Evolutionary conservation across 75 land plant species (phyloP).

Genomic region (Picea glauca): DNA sequence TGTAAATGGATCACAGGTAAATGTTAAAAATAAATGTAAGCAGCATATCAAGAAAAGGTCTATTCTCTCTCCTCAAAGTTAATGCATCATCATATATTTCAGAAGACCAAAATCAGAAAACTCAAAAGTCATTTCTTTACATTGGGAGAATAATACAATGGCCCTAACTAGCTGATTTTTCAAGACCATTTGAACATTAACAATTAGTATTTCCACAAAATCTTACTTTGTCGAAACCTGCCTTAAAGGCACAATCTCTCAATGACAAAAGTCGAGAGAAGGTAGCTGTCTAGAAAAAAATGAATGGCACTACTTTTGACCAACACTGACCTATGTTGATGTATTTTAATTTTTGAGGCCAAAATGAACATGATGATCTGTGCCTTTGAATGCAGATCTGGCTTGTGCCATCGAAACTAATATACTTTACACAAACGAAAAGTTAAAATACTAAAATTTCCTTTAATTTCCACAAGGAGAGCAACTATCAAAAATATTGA

Average conservation of each 20-base stretch:
- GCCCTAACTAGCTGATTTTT: background rate
- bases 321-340: too few species aligned
- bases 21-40: background rate
- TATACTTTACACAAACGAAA: background rate
- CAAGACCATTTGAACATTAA: background rate
- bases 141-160: background rate
- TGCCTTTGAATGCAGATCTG: background rate
- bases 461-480: background rate
- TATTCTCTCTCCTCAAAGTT: background rate
- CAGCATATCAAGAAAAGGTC: background rate
- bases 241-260: too few species aligned
- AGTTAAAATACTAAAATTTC: background rate
- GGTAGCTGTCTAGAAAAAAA: too few species aligned
- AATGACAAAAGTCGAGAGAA: too few species aligned
- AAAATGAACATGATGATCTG: background rate
- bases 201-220: background rate
- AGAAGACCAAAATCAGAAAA: background rate
- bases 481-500: background rate
- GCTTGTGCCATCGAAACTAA: background rate
- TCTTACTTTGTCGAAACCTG: background rate
- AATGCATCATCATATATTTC: background rate
- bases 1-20: background rate
- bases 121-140: background rate
- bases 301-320: too few species aligned
- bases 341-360: too few species aligned